These are phyloP conservation scores for Penicillium sp. DNA, from an alignment of 2,329 filamentous ascomycete genomes.

Conservation along the genomic window DNA sequence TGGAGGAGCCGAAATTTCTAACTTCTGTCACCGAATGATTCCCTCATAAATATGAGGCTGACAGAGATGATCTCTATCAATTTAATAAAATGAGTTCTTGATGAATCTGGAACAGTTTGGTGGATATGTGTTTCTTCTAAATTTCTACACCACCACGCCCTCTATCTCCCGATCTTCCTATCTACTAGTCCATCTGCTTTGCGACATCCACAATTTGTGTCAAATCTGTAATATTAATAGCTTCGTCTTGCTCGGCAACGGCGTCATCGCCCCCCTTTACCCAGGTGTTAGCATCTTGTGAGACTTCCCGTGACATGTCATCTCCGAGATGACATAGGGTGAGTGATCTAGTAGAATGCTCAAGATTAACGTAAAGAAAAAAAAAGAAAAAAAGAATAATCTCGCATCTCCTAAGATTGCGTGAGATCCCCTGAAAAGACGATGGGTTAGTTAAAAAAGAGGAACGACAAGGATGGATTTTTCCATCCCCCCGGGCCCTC, in stretches of 20 bases:
- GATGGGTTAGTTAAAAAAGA: neutral
- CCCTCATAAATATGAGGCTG: too few species aligned
- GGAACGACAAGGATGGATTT: neutral
- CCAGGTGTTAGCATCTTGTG: neutral
- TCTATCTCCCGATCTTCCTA: too few species aligned
- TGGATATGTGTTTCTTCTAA: too few species aligned
- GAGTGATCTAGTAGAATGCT: too few species aligned
- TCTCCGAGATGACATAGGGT: neutral
- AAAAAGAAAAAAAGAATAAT: neutral
- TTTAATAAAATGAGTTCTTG: too few species aligned
- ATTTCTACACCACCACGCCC: too few species aligned
- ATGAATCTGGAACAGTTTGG: too few species aligned
- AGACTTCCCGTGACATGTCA: neutral
- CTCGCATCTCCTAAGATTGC: neutral
- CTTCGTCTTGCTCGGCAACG: neutral
- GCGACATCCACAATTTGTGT: too few species aligned
- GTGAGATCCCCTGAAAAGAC: neutral
- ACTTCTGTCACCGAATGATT: neutral
- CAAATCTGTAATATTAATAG: too few species aligned
- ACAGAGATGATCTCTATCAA: too few species aligned
- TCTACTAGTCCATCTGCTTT: neutral
- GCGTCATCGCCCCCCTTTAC: neutral
- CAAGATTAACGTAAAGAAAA: neutral
- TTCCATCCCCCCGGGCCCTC: neutral
- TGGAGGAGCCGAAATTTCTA: constrained; percentile 3